Evolutionary conservation across 768 basidiomycete genomes (phyloP).

Genomic region (Rhizopogon rudus): DNA sequence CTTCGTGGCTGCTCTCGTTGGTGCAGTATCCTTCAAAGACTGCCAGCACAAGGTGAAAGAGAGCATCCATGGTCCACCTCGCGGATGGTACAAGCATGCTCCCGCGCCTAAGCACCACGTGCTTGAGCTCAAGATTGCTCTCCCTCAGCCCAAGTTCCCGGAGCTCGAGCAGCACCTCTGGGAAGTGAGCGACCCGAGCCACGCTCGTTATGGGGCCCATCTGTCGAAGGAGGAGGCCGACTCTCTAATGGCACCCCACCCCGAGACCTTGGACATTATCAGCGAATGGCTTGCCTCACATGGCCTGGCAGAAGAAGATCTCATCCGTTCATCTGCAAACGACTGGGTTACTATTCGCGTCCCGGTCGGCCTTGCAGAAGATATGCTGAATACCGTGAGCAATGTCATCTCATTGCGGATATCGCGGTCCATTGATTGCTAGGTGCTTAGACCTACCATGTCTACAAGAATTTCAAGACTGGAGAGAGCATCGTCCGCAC

Average conservation of each 20-base stretch:
- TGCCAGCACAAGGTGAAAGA: constrained; percentile 43
- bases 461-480: constrained; percentile 51
- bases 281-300: constrained; percentile 58
- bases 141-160: constrained; percentile 48
- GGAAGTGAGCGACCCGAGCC: constrained; percentile 53
- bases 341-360: constrained; percentile 66
- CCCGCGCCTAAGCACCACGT: constrained; percentile 40
- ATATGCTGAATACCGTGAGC: constrained; percentile 64
- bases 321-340: constrained; percentile 55
- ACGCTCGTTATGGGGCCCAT: constrained; percentile 50
- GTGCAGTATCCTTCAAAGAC: constrained; percentile 8
- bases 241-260: constrained; percentile 51
- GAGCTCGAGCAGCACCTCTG: constrained; percentile 47
- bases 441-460: constrained; percentile 47
- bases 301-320: constrained; percentile 43
- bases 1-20: constrained; percentile 6
- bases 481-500: constrained; percentile 60
- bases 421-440: background rate
- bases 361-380: constrained; percentile 55
- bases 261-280: constrained; percentile 47
- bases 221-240: constrained; percentile 66
- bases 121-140: constrained; percentile 53
- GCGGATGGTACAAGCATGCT: constrained; percentile 42
- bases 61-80: constrained; percentile 35
- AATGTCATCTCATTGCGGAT: background rate